Evolutionary conservation across 306 rosid species (phyloP).

Genomic region (Ceratonia siliqua): DNA sequence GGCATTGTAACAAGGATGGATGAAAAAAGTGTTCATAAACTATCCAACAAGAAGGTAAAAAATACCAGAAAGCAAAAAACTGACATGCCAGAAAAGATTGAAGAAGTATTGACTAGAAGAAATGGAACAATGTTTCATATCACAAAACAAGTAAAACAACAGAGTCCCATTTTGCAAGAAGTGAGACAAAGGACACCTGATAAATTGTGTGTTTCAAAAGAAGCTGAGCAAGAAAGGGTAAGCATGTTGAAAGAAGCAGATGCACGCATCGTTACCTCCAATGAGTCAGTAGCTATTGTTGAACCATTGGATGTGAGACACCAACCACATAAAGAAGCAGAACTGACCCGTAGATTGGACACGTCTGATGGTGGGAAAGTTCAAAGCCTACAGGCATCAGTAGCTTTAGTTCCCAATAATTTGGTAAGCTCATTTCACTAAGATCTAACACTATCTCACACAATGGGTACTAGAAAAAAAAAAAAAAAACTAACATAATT

Average conservation of each 20-base stretch:
- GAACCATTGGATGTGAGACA: slow-evolving; percentile 20
- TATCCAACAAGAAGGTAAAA: slow-evolving; percentile 45
- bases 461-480: slow-evolving; percentile 5
- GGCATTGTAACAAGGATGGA: slow-evolving; percentile 41
- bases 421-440: slow-evolving; percentile 37
- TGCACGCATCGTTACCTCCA: slow-evolving; percentile 15
- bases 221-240: slow-evolving; percentile 30
- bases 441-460: slow-evolving; percentile 11
- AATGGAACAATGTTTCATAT: slow-evolving; percentile 34
- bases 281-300: slow-evolving; percentile 2
- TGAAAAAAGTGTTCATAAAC: slow-evolving; percentile 47
- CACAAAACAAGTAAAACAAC: slow-evolving; percentile 43
- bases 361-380: slow-evolving; percentile 28
- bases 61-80: slow-evolving; percentile 41
- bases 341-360: slow-evolving; percentile 23
- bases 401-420: slow-evolving; percentile 26
- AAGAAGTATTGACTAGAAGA: slow-evolving; percentile 46
- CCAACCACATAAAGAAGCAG: slow-evolving; percentile 21
- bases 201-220: slow-evolving; percentile 35
- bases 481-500: background rate
- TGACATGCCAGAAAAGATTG: slow-evolving; percentile 50
- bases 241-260: slow-evolving; percentile 28
- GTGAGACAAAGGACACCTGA: slow-evolving; percentile 35
- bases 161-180: slow-evolving; percentile 42
- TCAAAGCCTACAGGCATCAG: slow-evolving; percentile 21